Base-by-base conservation (phyloP, 495 filamentous ascomycete genomes). In the Aspergillus ellipticus region DNA sequence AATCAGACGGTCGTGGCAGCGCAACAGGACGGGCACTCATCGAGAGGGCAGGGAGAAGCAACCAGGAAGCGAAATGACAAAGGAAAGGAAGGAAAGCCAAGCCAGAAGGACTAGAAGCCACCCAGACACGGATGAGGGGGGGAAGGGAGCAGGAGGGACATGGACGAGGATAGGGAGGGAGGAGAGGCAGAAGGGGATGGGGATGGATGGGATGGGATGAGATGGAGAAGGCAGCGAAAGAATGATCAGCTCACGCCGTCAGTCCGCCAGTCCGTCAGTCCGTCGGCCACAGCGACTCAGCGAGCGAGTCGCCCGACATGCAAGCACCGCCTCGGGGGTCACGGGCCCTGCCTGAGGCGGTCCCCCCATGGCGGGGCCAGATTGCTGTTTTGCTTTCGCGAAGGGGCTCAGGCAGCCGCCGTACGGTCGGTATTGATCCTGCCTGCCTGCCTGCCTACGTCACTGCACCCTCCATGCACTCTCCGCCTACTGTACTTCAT, bases 1-100 rank as follows among this genome's bases (percentile, higher is more conserved):
- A 75, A 72, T 71, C 71, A 59, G 58, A 70, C 57, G 61, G 74
- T 70, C 70, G 68, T 64, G 59, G 64, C 50, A 61, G 57, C 55
- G 54, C 50, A 49, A 67, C 39, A 65, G 62, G 53, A 64, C 54
- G 54, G 64, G 60, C 59, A 63, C 63, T 74, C 74, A 74, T 76
- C 62, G 74, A 74, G 68, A 54, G 58, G 49, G 64, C 65, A 53
- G 68, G 60, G 37, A 61, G 51, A 50, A 53, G 51, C 56, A 37
- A 20, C 39, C 22, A 22, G 58, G 15, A 39, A 26, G 53, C 19
- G 15, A 56, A 55, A 54, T 21, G 28, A 65, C 56, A 47, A 60
- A 54, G 50, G 33, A 60, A 49, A 3, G 42, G 47, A 16, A 46
- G 17, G 28, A 49, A 20, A 39, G 20, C 33, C 42, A 49, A 20